These are phyloP conservation scores for Apiotrichum sp. DNA, from an alignment of 1,284 basidiomycete genomes.

Conservation along the genomic window DNA sequence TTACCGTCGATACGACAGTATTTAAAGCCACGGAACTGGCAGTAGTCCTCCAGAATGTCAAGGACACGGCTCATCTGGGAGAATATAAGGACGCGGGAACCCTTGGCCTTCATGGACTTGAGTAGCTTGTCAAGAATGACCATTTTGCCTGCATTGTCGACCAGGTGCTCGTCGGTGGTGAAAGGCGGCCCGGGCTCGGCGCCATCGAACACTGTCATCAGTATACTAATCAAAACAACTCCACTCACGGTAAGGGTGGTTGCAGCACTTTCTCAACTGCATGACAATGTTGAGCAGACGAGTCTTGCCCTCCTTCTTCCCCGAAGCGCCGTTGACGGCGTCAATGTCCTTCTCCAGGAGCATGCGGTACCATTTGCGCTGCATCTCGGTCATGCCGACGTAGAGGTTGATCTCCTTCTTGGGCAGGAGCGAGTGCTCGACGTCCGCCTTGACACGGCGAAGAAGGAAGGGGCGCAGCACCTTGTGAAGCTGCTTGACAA, in stretches of 20 bases:
- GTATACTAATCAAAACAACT: not conserved
- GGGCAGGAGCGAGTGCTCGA: slow-evolving; percentile 91
- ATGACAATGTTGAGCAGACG: slow-evolving; percentile 98
- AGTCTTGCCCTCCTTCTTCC: slow-evolving; percentile 98
- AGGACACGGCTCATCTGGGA: slow-evolving; percentile 95
- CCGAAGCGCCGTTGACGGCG: slow-evolving; percentile 91
- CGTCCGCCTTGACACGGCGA: slow-evolving; percentile 91
- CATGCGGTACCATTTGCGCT: slow-evolving; percentile 93
- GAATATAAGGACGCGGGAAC: slow-evolving; percentile 93
- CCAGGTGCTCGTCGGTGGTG: slow-evolving; percentile 94
- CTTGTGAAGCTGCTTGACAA: slow-evolving; percentile 96
- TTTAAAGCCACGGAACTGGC: slow-evolving; percentile 81
- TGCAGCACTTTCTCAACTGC: slow-evolving; percentile 67
- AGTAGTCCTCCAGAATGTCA: slow-evolving; percentile 97
- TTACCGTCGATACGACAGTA: slow-evolving; percentile 97
- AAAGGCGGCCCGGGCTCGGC: slow-evolving; percentile 97
- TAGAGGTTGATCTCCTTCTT: slow-evolving; percentile 99
- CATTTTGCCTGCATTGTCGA: slow-evolving; percentile 97
- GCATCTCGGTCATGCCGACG: slow-evolving; percentile 96
- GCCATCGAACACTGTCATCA: slow-evolving; percentile 62
- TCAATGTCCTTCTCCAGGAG: slow-evolving; percentile 98
- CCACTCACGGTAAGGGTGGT: slow-evolving; percentile 53
- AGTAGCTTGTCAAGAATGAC: slow-evolving; percentile 93
- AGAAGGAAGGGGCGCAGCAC: slow-evolving; percentile 92
- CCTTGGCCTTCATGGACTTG: slow-evolving; percentile 80